Evolutionary conservation across 352 stramenopile genomes (phyloP).

Genomic region (Globisporangium barbulae): DNA sequence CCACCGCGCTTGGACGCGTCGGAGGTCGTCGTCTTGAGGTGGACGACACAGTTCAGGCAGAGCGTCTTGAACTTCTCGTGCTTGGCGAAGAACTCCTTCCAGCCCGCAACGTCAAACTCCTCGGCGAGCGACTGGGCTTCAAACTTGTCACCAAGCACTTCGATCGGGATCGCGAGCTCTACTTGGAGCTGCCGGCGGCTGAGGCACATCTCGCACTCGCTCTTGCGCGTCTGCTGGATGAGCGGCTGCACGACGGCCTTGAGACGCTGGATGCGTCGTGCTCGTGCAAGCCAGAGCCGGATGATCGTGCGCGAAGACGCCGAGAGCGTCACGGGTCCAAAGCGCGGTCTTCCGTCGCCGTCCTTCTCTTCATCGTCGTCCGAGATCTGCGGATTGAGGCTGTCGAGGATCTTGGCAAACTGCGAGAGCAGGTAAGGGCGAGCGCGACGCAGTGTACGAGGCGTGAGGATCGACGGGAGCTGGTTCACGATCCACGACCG

Average conservation of each 20-base stretch:
- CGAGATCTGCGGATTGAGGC: conserved; percentile 92
- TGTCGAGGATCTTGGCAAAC: conserved; percentile 95
- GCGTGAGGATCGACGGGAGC: conserved; percentile 94
- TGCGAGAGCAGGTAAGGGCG: conserved; percentile 95
- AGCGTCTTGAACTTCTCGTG: conserved; percentile 94
- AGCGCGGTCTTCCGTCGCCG: conserved; percentile 52
- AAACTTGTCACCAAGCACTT: conserved; percentile 92
- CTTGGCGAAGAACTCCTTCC: conserved; percentile 94
- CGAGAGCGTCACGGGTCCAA: conserved; percentile 90
- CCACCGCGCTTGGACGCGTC: conserved; percentile 24
- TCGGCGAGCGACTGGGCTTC: conserved; percentile 80
- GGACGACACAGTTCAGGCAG: conserved; percentile 91
- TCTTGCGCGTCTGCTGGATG: conserved; percentile 90
- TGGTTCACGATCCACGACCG: conserved; percentile 95
- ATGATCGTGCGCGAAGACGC: conserved; percentile 90
- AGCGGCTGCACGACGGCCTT: conserved; percentile 89
- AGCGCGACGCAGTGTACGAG: conserved; percentile 86
- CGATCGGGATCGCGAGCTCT: conserved; percentile 89
- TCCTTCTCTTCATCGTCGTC: conserved; percentile 92
- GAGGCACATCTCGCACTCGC: conserved; percentile 94
- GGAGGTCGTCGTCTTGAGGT: conserved; percentile 51
- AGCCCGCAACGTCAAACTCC: conserved; percentile 92
- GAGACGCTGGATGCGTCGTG: conserved; percentile 77
- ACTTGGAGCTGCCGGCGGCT: conserved; percentile 94
- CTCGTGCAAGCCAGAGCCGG: conserved; percentile 89